Conservation (phyloP, 208 protist genomes). For the Wallacemonas collosoma region DNA sequence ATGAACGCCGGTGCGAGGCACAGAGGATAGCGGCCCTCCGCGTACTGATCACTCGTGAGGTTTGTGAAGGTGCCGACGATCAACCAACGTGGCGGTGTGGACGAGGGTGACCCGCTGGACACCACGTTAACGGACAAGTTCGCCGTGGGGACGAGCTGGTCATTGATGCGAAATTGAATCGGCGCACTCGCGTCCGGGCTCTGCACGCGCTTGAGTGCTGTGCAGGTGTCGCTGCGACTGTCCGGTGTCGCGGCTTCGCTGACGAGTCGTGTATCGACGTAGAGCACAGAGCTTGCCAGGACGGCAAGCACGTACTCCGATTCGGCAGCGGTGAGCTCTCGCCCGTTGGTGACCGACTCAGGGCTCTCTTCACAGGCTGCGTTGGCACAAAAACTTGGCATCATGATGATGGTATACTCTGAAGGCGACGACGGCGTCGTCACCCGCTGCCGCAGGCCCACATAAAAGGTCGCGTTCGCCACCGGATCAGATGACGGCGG, state of each 20-base stretch:
- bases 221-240: not conserved
- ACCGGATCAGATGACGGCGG: not conserved
- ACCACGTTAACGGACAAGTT: not conserved
- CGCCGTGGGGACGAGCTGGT: conserved; percentile 3
- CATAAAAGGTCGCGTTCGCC: conserved; percentile 2
- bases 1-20: conserved; percentile 12
- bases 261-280: conserved; percentile 1
- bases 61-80: conserved; percentile 5
- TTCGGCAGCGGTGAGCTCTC: not conserved
- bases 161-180: not conserved
- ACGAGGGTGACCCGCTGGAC: not conserved
- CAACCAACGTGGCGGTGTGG: not conserved
- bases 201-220: no score
- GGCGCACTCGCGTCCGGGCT: no score
- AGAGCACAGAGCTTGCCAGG: not conserved
- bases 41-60: conserved; percentile 16
- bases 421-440: not conserved
- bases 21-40: not conserved
- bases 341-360: not conserved
- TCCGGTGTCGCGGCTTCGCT: not conserved
- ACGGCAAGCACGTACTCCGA: conserved; percentile 8
- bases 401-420: not conserved
- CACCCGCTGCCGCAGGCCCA: conserved; percentile 12
- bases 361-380: not conserved
- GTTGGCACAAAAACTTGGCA: conserved; percentile 12